Evolutionary conservation across 192 early-diverging fungal species (phyloP), one percentile per base, ranked within the genome.

Genomic region (Irineochytrium annulatum): DNA sequence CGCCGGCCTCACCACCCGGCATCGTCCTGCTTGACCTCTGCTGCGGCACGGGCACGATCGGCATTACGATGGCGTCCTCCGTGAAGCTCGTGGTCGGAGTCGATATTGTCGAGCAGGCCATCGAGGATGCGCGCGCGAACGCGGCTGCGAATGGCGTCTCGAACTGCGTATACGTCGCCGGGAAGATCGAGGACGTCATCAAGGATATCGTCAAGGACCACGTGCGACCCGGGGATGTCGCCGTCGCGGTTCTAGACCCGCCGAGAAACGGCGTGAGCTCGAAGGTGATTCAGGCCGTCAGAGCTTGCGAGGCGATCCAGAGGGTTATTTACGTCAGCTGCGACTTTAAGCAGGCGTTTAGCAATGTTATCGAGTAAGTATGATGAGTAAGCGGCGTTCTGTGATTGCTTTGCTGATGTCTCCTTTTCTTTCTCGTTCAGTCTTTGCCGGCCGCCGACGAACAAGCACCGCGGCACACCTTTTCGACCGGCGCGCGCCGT

Each of bases 11-110:
- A 20, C 29, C 52, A n/a, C 44, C 39, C 6, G 48, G 57, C 34
- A 62, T 69, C 3, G 71, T 85, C 19, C 60, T 85, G 13, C 68
- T 90, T 24, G 88, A 91, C 68, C 64, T 91, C 22, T 91, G 90
- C 67, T 91, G 90, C 74, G 90, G 90, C 13, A 91, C 88, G 17
- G 90, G 90, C 27, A 91, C 90, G 13, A 91, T 91, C 57, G 90
- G 90, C 24, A 76, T 91, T 39, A 79, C 80, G 8, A 80, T 91
- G 82, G 84, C 88, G 2, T 65, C 72, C 43, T 63, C 66, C 1
- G 78, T 87, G n/a, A 80, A 87, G 32, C 67, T 71, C 31, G 86
- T 91, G 14, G 67, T 90, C 70, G 90, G 88, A 17, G 74, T 90
- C 30, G 90, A 91, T 39, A 80, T 89, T 43, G 76, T 81, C 16